phyloP scores from a whole-genome alignment of 768 basidiomycete species.

The Terana coerulea region DNA sequence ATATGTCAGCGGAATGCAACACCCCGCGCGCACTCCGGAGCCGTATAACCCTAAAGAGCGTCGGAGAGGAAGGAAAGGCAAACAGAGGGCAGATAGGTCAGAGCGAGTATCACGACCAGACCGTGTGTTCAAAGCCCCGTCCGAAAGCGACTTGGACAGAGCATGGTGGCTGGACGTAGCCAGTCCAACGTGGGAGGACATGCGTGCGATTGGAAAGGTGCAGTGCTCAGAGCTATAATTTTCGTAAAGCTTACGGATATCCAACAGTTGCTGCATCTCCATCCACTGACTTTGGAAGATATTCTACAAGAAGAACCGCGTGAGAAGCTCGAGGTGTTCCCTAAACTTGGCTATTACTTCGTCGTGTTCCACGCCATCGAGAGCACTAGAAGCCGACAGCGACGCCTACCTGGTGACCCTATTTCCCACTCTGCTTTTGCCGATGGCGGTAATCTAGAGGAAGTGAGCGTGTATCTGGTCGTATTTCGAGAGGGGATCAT shows the following conservation, averaged over 20 bases:
- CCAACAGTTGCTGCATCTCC: conserved; percentile 72
- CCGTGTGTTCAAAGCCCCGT: background rate
- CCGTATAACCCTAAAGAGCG: background rate
- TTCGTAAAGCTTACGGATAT: conserved; percentile 4
- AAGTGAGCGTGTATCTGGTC: conserved; percentile 83
- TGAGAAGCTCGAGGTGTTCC: conserved; percentile 88
- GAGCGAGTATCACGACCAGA: background rate
- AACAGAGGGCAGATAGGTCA: conserved; percentile 30
- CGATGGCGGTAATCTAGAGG: conserved; percentile 45
- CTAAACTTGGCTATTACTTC: conserved; percentile 89
- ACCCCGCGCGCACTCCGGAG: background rate
- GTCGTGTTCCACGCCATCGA: conserved; percentile 84
- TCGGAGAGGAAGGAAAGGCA: conserved; percentile 41
- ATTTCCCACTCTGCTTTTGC: background rate
- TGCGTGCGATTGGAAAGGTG: conserved; percentile 82
- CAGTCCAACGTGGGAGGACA: conserved; percentile 84
- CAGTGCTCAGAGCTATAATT: conserved; percentile 12
- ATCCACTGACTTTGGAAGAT: conserved; percentile 92
- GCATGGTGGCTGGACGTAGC: conserved; percentile 93
- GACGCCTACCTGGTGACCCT: conserved; percentile 20
- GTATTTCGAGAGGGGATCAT: conserved; percentile 89
- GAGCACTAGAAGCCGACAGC: conserved; percentile 39
- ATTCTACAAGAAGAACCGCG: conserved; percentile 88
- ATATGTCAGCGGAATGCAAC: too few species aligned
- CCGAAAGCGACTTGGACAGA: conserved; percentile 31